Evolutionary conservation across 2,329 filamentous ascomycete genomes (phyloP), one percentile per base, ranked within the genome.

Genomic region (Cytospora paraplurivora): DNA sequence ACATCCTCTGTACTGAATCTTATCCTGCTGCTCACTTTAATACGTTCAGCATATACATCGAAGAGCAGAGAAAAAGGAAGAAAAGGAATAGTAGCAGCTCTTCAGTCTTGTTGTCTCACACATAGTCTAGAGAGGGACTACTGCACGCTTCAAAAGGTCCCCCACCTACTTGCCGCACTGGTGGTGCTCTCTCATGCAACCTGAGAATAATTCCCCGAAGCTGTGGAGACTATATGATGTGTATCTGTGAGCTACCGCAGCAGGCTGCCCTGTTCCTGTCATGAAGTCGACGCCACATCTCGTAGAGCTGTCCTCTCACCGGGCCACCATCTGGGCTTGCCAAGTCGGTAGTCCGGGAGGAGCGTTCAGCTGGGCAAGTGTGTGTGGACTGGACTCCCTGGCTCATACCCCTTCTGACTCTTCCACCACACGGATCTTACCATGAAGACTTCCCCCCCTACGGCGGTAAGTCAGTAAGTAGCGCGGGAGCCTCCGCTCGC

Each of bases 251-350:
- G 34, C n/a, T 32, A 34, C 38, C 49, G 51, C 59, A 55, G 49
- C 51, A 61, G 37, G 54, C 61, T 54, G 60, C 27, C 27, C 27
- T 27, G 34, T 59, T 59, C 21, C 59, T 44, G 38, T 32, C 56
- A 65, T 51, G 49, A 54, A 55, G n/a, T 37, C 41, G 51, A 47
- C 65, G 65, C 65, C 65, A 67, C 65, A 62, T 53, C 52, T 65
- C 65, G 65, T 67, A 67, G 65, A 67, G 52, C 65, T 56, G 62
- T 33, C 64, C 65, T 67, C 62, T 67, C 27, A 54, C 65, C 52
- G 56, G 33, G 50, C 38, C 56, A 51, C 56, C 19, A 54, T 54
- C 35, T 49, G 37, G 27, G 55, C 50, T 38, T 44, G 64, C 64
- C 64, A 66, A 66, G 64, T 63, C 61, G 57, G 61, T 63, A 63